Evolutionary conservation across 2,329 filamentous ascomycete genomes (phyloP).

Genomic region (Magnaporthiopsis poae): DNA sequence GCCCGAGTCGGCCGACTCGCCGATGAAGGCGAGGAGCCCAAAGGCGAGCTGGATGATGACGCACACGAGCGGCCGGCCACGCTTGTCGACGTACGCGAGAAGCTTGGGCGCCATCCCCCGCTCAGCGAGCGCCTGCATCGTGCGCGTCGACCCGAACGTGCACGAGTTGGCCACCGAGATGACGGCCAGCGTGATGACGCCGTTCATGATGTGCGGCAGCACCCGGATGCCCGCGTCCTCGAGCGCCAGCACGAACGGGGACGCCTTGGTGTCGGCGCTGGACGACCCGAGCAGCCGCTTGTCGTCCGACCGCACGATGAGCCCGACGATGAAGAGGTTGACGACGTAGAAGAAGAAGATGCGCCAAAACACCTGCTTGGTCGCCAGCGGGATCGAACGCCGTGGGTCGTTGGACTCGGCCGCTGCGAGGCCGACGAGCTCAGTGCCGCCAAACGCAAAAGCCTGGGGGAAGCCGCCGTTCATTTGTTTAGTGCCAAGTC

Average conservation of each 20-base stretch:
- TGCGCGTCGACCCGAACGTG: constrained; percentile 40
- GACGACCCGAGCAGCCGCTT: constrained; percentile 27
- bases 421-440: constrained; percentile 42
- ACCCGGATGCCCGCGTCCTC: constrained; percentile 38
- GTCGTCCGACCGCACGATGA: constrained; percentile 37
- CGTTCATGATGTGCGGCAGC: constrained; percentile 44
- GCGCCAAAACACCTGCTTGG: constrained; percentile 46
- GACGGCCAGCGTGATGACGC: constrained; percentile 40
- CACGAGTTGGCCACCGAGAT: constrained; percentile 43
- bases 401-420: constrained; percentile 40
- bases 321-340: constrained; percentile 39
- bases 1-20: constrained; percentile 30
- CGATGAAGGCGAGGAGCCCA: constrained; percentile 50
- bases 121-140: constrained; percentile 39
- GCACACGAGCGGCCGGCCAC: constrained; percentile 49
- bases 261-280: constrained; percentile 33
- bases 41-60: constrained; percentile 44
- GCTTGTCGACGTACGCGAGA: constrained; percentile 51
- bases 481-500: background rate
- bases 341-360: constrained; percentile 44
- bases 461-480: constrained; percentile 18
- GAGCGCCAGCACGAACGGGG: constrained; percentile 43
- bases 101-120: constrained; percentile 44
- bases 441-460: constrained; percentile 42
- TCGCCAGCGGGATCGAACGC: constrained; percentile 38